Conservation (phyloP, 2,329 filamentous ascomycete genomes). For the Anthostomella pinea region DNA sequence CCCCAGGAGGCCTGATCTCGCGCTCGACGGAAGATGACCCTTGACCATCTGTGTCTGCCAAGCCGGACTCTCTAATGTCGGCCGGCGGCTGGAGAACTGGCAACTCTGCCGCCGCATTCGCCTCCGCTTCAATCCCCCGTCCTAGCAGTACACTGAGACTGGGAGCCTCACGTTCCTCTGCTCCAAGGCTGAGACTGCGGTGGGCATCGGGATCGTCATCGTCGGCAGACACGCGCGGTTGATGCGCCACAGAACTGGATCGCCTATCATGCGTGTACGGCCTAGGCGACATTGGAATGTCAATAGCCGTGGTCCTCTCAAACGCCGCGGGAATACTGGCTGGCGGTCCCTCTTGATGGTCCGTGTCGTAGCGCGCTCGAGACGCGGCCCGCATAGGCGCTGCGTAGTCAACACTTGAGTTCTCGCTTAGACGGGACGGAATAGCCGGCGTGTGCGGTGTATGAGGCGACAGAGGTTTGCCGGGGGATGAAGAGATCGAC, state of each 20-base stretch:
- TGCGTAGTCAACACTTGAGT: conserved; percentile 73
- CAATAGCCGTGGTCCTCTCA: conserved; percentile 63
- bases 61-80: conserved; percentile 38
- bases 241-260: conserved; percentile 68
- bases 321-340: conserved; percentile 37
- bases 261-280: conserved; percentile 54
- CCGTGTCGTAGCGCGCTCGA: conserved; percentile 24
- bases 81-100: conserved; percentile 40
- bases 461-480: conserved; percentile 84
- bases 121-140: conserved; percentile 37
- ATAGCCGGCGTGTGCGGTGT: conserved; percentile 92
- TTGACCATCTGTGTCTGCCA: conserved; percentile 39
- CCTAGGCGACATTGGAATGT: conserved; percentile 70
- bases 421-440: conserved; percentile 87
- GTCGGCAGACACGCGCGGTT: conserved; percentile 51
- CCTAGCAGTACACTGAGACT: conserved; percentile 63
- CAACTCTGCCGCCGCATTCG: conserved; percentile 33
- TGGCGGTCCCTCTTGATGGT: conserved; percentile 34
- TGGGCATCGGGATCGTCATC: conserved; percentile 62
- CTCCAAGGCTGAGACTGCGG: conserved; percentile 66
- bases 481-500: conserved; percentile 84
- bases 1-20: conserved; percentile 46
- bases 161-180: conserved; percentile 61
- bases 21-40: conserved; percentile 37
- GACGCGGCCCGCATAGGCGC: conserved; percentile 27